Conservation (phyloP, 2,329 filamentous ascomycete species). For the Penicillium olsonii region DNA sequence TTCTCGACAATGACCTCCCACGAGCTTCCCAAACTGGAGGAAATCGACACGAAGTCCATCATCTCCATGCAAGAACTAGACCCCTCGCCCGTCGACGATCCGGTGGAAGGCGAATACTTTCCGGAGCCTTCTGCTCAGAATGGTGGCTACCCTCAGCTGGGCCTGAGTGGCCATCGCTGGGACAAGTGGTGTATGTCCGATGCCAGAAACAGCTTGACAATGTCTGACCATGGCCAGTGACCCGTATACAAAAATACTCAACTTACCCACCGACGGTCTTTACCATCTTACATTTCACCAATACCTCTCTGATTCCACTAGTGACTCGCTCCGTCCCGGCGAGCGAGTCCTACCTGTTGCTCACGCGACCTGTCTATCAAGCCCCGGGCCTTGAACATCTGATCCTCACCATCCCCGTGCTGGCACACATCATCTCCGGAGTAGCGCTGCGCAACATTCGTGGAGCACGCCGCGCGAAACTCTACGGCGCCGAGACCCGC, state of each 20-base stretch:
- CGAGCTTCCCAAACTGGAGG: conserved; percentile 24
- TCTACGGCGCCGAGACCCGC: conserved; percentile 71
- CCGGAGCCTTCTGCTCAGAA: conserved; percentile 11
- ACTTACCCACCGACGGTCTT: conserved; percentile 82
- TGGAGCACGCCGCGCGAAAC: conserved; percentile 66
- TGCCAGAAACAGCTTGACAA: not conserved
- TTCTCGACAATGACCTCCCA: conserved; percentile 21
- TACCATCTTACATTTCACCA: conserved; percentile 73
- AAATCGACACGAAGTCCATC: conserved; percentile 49
- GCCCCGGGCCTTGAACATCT: conserved; percentile 77
- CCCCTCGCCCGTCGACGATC: conserved; percentile 73
- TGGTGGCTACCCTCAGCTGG: conserved; percentile 36
- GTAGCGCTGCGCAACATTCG: conserved; percentile 75
- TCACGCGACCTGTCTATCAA: conserved; percentile 91
- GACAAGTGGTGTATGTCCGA: conserved; percentile 70
- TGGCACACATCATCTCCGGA: conserved; percentile 75
- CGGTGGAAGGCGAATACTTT: conserved; percentile 52
- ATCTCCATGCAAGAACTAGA: conserved; percentile 75
- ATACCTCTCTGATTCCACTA: conserved; percentile 79
- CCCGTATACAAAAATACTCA: conserved; percentile 81
- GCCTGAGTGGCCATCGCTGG: conserved; percentile 69
- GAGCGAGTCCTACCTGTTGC: conserved; percentile 83
- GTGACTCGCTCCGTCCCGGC: conserved; percentile 69
- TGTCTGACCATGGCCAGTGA: conserved; percentile 52
- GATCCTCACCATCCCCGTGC: conserved; percentile 72